phyloP scores from a whole-genome alignment of 2,329 filamentous ascomycete genomes.

The Aspergillus puulaauensis region DNA sequence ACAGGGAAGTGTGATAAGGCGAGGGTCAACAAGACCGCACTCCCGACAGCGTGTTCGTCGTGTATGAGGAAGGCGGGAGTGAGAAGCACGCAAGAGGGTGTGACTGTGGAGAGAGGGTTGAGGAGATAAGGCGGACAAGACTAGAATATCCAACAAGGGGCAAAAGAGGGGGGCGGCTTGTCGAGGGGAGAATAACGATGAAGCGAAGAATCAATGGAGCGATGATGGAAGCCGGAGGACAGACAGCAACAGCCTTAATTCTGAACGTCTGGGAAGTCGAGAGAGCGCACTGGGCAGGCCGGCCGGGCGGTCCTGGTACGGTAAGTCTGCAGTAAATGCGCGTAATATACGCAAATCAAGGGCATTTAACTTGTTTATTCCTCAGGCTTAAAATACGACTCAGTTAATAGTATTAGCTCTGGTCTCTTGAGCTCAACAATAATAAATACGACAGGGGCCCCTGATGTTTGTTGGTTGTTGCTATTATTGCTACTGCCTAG shows the following conservation, averaged over 20 bases:
- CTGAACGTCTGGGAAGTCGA: not conserved
- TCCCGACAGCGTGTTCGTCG: conserved; percentile 14
- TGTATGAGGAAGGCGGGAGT: conserved; percentile 1
- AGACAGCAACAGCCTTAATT: conserved; percentile 1
- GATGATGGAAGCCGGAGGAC: not conserved
- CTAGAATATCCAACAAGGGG: not conserved
- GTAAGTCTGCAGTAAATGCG: not conserved
- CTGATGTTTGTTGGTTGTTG: not conserved
- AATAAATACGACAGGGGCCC: not conserved
- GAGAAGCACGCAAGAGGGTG: conserved; percentile 2
- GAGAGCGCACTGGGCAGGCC: conserved; percentile 1
- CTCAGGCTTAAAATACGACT: not conserved
- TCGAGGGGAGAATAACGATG: not conserved
- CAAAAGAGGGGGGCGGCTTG: not conserved
- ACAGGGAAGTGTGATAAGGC: conserved; percentile 3
- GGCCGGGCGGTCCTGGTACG: not conserved
- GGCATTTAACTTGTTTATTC: not conserved
- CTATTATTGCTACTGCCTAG: conserved; percentile 9
- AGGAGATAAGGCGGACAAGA: not conserved
- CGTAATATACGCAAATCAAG: not conserved
- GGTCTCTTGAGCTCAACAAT: too few relatives aligned
- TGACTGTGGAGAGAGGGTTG: conserved; percentile 1
- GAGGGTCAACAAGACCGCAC: conserved; percentile 3
- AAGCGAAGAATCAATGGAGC: not conserved
- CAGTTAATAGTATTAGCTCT: not conserved